Evolutionary conservation across 257 asterid species (phyloP).

Genomic region (Hygrophila difformis): DNA sequence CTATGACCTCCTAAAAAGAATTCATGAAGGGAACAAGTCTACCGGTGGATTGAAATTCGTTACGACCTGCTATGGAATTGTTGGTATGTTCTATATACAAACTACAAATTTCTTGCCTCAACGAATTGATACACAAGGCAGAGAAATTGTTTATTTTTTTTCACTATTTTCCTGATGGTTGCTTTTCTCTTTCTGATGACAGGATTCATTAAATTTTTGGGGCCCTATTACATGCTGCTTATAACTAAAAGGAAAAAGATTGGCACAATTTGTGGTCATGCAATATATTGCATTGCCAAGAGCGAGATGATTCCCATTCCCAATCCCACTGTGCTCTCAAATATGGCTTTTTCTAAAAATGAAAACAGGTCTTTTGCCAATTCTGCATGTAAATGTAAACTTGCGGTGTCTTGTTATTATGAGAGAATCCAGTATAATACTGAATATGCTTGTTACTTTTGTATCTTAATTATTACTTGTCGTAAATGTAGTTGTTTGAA

Average conservation of each 20-base stretch:
- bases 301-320: constrained; percentile 76
- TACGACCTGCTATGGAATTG: constrained; percentile 75
- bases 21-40: constrained; percentile 71
- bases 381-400: constrained; percentile 54
- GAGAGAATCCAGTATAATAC: constrained; percentile 31
- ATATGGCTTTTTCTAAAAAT: constrained; percentile 74
- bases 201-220: constrained; percentile 87
- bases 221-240: constrained; percentile 87
- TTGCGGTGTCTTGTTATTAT: constrained; percentile 34
- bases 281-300: constrained; percentile 62
- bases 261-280: constrained; percentile 84
- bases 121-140: background rate
- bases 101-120: constrained; percentile 2
- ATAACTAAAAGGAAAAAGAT: constrained; percentile 73
- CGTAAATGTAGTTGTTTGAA: constrained; percentile 20
- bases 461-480: constrained; percentile 22
- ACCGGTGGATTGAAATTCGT: constrained; percentile 84
- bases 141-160: background rate
- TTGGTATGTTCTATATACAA: constrained; percentile 69
- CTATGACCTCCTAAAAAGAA: constrained; percentile 61
- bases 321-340: constrained; percentile 50
- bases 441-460: constrained; percentile 27
- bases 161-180: constrained; percentile 9
- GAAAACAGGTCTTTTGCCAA: constrained; percentile 95
- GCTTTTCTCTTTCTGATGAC: constrained; percentile 14